A percentile compares a stretch with the other conserved stretches of the same genome.
phyloP scores from a whole-genome alignment of 352 stramenopile genomes.

The Saprolegnia diclina region DNA sequence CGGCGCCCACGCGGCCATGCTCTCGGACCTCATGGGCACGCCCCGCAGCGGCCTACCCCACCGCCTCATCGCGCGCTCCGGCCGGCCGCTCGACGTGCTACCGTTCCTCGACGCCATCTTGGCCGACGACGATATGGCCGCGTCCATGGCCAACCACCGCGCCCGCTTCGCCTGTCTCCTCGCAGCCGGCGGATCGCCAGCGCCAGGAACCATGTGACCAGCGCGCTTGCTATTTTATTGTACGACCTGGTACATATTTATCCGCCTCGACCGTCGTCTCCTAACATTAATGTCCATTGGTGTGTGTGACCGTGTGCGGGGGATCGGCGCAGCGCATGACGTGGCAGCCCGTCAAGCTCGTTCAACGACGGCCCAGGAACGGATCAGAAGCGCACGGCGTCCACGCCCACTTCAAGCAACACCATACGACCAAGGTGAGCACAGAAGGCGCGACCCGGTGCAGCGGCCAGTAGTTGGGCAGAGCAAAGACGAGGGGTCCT shows the following conservation, averaged over 20 bases:
- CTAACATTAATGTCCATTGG: constrained; percentile 1
- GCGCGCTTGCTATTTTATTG: neutral
- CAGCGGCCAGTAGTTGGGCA: no score
- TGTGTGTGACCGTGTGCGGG: neutral
- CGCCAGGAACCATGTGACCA: neutral
- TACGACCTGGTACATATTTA: neutral
- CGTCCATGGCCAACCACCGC: neutral
- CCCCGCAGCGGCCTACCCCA: neutral
- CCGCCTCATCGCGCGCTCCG: neutral
- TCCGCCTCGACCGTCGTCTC: neutral
- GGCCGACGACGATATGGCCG: neutral
- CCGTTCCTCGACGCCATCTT: neutral
- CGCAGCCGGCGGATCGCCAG: neutral
- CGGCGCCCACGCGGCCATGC: neutral
- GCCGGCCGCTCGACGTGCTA: neutral
- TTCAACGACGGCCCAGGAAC: neutral
- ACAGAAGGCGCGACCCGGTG: no score
- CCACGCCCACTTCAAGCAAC: no score
- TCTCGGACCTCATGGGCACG: neutral
- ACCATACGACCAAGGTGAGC: no score
- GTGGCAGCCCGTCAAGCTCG: neutral
- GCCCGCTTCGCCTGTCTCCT: neutral
- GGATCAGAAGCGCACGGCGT: neutral
- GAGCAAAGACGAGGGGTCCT: no score
- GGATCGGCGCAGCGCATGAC: neutral